phyloP scores from a whole-genome alignment of 805 yeast genomes.

The Metschnikowia sp. region DNA sequence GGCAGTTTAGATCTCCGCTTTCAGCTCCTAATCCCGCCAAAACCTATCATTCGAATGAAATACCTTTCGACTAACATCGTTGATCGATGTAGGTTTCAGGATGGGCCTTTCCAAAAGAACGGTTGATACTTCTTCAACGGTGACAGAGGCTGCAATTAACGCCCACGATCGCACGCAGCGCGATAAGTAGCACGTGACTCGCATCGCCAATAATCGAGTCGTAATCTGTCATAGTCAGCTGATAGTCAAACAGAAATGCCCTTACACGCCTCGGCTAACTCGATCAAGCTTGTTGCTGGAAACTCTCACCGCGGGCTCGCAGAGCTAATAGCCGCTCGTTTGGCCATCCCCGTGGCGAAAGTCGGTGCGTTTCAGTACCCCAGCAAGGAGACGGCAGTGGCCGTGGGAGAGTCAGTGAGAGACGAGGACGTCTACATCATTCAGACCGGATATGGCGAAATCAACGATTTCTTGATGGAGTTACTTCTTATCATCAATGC shows the following conservation, averaged over 20 bases:
- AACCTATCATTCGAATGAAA: no score
- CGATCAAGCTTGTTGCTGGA: constrained; percentile 51
- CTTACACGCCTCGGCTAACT: constrained; percentile 28
- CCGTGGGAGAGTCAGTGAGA: constrained; percentile 82
- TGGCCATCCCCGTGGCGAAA: constrained; percentile 67
- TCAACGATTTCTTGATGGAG: constrained; percentile 87
- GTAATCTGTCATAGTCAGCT: no score
- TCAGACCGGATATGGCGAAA: constrained; percentile 82
- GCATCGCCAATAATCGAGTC: neutral
- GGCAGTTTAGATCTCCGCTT: no score
- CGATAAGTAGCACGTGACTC: neutral
- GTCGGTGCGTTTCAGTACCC: constrained; percentile 83
- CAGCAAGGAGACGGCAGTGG: constrained; percentile 82
- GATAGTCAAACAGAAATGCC: constrained; percentile 5
- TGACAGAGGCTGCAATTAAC: no score
- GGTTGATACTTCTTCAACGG: no score
- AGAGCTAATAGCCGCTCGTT: constrained; percentile 59
- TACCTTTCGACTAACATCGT: no score
- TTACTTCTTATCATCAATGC: constrained; percentile 88
- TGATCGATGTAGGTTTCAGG: no score
- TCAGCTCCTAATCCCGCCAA: no score
- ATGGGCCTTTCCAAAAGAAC: no score
- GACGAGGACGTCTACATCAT: constrained; percentile 86
- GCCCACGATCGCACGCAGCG: neutral
- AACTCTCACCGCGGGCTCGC: constrained; percentile 87